Evolutionary conservation across 2,329 filamentous ascomycete species (phyloP), one percentile per base, ranked within the genome.

Genomic region (Talaromyces funiculosus): DNA sequence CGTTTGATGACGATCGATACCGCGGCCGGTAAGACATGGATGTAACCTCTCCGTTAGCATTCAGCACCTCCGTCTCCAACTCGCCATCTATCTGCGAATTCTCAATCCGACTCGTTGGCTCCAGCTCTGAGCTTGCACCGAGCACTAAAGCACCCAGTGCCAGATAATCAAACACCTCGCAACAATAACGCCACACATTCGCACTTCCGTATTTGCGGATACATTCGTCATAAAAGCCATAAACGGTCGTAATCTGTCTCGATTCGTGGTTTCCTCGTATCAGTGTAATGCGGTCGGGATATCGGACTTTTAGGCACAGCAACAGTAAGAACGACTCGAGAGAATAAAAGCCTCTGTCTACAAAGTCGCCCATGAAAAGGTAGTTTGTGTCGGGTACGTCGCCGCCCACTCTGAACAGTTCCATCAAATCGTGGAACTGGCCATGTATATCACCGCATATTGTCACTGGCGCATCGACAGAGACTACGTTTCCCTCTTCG

Each of bases 141-240:
- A 96, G 84, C 6, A 94, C 90, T 65, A 96, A 86, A 51, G 92
- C 92, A 57, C 90, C 92, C 4, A 97, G 84, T 4, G 92, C 91
- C 22, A 99, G 86, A 74, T 97, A 97, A 77, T 99, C 93, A 72
- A 99, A 99, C 3, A 97, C 90, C 69, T 99, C 94, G 77, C 92
- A 97, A 79, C 92, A 99, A 72, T 97, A 93, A 59, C 90, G 84
- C 93, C 93, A 97, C 1, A 97, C 93, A 69, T 97, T 97, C 38
- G 93, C 92, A 71, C 89, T 96, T 63, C 93, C 93, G 71, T 97
- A 97, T 77, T 97, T 97, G 58, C 93, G 84, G 64, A 97, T 82
- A 71, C 93, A 97, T 78, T 97, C 93, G 71, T 97, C 93, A 79
- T 97, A 97, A 79, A 97, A 97, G 64, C 93, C 93, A 73, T 97